These are phyloP conservation scores for Cucurbitaria berberidis DNA, from an alignment of 2,329 filamentous ascomycete genomes.

Conservation along the genomic window DNA sequence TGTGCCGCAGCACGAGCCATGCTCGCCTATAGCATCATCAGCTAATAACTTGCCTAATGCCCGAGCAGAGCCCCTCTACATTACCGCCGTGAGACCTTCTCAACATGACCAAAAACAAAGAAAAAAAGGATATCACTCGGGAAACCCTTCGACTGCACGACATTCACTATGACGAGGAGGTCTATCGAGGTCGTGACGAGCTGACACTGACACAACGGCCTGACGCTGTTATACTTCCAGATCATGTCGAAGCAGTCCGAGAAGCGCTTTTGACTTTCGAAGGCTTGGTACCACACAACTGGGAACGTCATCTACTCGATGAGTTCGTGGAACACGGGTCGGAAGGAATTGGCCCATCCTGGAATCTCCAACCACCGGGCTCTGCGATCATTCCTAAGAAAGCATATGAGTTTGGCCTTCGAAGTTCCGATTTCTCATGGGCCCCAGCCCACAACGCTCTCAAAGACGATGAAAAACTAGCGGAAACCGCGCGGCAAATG, in stretches of 20 bases:
- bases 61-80: too few relatives aligned
- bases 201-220: not conserved
- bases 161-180: conserved; percentile 3
- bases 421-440: not conserved
- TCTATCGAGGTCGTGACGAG: too few relatives aligned
- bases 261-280: conserved; percentile 6
- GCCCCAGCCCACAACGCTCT: not conserved
- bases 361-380: not conserved
- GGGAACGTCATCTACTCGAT: not conserved
- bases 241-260: conserved; percentile 10
- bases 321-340: not conserved
- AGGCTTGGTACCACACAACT: conserved; percentile 1
- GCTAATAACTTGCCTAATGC: not conserved
- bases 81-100: not conserved
- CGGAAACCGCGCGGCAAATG: not conserved
- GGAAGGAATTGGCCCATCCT: not conserved
- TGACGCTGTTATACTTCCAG: not conserved
- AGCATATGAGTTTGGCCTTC: not conserved
- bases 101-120: not conserved
- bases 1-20: not conserved
- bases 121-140: not conserved
- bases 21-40: not conserved
- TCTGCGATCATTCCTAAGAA: not conserved
- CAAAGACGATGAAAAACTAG: not conserved
- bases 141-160: not conserved